phyloP scores from a whole-genome alignment of 2,329 filamentous ascomycete genomes.

The Colletotrichum sp. region DNA sequence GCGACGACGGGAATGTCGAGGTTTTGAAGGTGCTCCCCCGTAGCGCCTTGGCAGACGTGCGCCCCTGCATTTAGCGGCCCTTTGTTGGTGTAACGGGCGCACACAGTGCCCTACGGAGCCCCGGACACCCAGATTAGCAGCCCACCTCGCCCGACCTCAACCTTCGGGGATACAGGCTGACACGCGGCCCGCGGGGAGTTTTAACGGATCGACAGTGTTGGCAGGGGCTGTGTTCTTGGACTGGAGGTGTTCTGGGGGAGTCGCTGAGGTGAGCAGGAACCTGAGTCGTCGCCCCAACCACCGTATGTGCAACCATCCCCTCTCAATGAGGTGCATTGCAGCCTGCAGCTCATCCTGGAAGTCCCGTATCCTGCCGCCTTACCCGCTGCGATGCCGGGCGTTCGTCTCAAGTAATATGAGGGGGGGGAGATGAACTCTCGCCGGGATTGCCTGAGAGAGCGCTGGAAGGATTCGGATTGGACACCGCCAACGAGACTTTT shows the following conservation, averaged over 20 bases:
- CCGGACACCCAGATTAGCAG: neutral
- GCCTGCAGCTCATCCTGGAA: neutral
- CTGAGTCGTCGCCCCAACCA: neutral
- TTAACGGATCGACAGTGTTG: neutral
- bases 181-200: conserved; percentile 12
- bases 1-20: conserved; percentile 7
- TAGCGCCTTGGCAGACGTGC: conserved; percentile 15
- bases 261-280: neutral
- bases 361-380: neutral
- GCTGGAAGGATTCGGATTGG: neutral
- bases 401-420: neutral
- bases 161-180: neutral
- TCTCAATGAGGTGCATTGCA: neutral
- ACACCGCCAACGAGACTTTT: neutral
- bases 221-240: neutral
- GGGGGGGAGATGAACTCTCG: neutral
- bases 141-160: neutral
- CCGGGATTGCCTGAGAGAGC: neutral
- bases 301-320: neutral
- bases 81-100: neutral
- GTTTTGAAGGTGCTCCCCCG: conserved; percentile 4
- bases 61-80: conserved; percentile 11
- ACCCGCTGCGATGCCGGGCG: neutral
- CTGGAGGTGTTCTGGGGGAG: neutral
- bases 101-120: conserved; percentile 1